Evolutionary conservation across 495 filamentous ascomycete species (phyloP).

Genomic region (Saxophila tyrrhenica): DNA sequence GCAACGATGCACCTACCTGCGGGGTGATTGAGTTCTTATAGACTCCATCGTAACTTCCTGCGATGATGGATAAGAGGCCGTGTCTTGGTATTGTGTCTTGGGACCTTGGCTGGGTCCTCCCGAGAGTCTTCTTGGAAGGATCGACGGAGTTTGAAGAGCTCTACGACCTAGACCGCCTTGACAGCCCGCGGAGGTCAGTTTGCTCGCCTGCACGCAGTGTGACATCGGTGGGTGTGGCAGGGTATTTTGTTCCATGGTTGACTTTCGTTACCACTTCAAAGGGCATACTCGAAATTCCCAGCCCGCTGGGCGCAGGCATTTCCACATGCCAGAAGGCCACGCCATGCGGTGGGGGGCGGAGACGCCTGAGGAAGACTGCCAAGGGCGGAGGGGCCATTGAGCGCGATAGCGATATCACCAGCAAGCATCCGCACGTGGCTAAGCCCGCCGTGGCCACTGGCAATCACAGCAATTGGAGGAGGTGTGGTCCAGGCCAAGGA

Average conservation of each 20-base stretch:
- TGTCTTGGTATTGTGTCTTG: too few relatives aligned
- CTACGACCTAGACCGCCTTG: too few relatives aligned
- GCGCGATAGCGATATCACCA: neutral
- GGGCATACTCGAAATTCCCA: too few relatives aligned
- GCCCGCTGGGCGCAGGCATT: too few relatives aligned
- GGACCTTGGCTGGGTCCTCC: too few relatives aligned
- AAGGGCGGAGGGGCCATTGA: slow-evolving; percentile 3
- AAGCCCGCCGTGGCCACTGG: neutral
- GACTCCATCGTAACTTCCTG: neutral
- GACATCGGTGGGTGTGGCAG: too few relatives aligned
- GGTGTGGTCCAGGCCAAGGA: neutral
- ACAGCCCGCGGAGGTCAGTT: too few relatives aligned
- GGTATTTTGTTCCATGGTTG: too few relatives aligned
- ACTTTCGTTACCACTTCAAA: too few relatives aligned
- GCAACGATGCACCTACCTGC: neutral
- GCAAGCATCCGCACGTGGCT: neutral
- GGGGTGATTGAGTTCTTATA: neutral
- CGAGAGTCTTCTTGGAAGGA: too few relatives aligned
- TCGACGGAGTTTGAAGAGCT: too few relatives aligned
- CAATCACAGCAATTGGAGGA: neutral
- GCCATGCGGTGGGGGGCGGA: neutral
- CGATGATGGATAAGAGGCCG: neutral
- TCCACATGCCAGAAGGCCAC: neutral
- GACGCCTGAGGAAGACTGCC: neutral
- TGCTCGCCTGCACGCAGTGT: too few relatives aligned